Evolutionary conservation across 495 filamentous ascomycete species (phyloP).

Genomic region (Penicillium desertorum): DNA sequence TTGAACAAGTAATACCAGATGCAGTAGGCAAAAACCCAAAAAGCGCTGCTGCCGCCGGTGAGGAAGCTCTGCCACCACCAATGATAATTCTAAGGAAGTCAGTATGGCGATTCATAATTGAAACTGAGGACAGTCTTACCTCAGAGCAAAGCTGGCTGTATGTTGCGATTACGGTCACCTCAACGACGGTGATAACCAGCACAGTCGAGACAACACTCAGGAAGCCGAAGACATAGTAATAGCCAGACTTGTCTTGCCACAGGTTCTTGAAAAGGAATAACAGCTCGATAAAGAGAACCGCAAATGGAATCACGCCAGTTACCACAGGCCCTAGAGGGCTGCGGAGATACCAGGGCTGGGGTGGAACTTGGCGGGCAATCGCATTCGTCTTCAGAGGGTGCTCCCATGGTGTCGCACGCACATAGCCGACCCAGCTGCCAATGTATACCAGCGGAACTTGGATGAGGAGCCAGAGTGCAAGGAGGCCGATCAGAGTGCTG

Average conservation of each 20-base stretch:
- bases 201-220: slow-evolving; percentile 73
- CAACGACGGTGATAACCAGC: slow-evolving; percentile 74
- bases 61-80: slow-evolving; percentile 97
- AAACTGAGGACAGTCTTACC: slow-evolving; percentile 36
- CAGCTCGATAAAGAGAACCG: slow-evolving; percentile 90
- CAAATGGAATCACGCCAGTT: slow-evolving; percentile 84
- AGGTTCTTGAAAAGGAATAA: slow-evolving; percentile 89
- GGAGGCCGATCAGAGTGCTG: slow-evolving; percentile 72
- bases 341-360: slow-evolving; percentile 77
- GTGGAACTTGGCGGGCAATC: slow-evolving; percentile 73
- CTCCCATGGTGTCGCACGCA: slow-evolving; percentile 67
- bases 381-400: slow-evolving; percentile 82
- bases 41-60: slow-evolving; percentile 71
- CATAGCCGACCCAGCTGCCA: slow-evolving; percentile 79
- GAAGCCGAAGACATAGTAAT: slow-evolving; percentile 96
- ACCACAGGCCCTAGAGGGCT: slow-evolving; percentile 62
- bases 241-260: slow-evolving; percentile 91
- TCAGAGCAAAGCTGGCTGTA: slow-evolving; percentile 84
- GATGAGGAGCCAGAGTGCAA: slow-evolving; percentile 83
- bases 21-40: slow-evolving; percentile 88
- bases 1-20: slow-evolving; percentile 84
- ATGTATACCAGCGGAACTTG: slow-evolving; percentile 87
- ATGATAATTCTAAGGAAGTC: slow-evolving; percentile 68
- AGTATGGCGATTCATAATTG: slow-evolving; percentile 8
- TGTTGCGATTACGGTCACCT: slow-evolving; percentile 86